Conservation (phyloP, 2,329 filamentous ascomycete genomes). For the Alternaria angustiovoidea region DNA sequence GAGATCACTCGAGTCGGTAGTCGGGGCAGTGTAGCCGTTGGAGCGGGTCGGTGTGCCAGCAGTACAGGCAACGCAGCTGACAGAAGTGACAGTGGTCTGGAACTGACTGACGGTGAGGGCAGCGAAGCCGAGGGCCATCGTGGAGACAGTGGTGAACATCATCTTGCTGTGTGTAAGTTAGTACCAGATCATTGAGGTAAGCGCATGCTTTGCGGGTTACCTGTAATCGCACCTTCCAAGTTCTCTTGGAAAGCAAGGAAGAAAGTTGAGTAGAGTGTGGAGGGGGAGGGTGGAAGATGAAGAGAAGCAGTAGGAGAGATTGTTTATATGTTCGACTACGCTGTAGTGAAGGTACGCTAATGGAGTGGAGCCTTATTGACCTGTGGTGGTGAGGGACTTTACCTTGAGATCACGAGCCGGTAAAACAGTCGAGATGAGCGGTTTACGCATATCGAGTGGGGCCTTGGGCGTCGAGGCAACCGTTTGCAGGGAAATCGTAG, state of each 20-base stretch:
- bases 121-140: neutral
- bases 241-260: neutral
- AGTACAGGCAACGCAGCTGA: neutral
- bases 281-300: neutral
- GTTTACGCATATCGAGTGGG: neutral
- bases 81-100: neutral
- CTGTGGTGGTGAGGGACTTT: neutral
- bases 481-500: neutral
- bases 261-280: neutral
- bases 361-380: neutral
- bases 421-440: neutral
- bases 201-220: neutral
- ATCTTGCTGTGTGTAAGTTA: neutral
- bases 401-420: neutral
- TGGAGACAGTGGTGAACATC: neutral
- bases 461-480: neutral
- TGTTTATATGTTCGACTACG: neutral
- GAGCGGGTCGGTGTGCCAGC: neutral
- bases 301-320: neutral
- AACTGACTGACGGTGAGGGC: neutral
- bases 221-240: neutral
- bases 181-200: neutral
- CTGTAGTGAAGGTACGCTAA: neutral
- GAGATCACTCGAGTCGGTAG: neutral
- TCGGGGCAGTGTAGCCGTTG: neutral